Evolutionary conservation across 805 yeast species (phyloP), one percentile per base, ranked within the genome.

Genomic region (Cyberlindnera mississippiensis): DNA sequence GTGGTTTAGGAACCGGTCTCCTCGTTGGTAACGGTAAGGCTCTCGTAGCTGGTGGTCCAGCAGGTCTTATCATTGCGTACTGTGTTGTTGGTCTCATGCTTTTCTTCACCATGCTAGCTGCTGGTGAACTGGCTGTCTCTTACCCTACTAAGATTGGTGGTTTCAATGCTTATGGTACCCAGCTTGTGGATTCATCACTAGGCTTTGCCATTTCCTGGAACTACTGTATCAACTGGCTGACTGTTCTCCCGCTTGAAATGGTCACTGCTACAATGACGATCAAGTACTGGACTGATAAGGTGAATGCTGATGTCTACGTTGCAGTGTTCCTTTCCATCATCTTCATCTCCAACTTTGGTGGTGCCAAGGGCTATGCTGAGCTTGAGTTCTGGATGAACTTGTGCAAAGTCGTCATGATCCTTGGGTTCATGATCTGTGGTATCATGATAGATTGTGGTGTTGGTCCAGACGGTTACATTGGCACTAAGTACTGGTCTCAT

Each of bases 1-100:
- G 93, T 41, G 82, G 91, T 38, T 33, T 52, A 45, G 96, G 96
- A 56, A 82, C 93, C 6, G 87, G 86, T 53, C 65, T 80, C 38
- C 64, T 74, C 48, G 78, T 78, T 38, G 83, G 82, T 52, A 66
- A 73, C 37, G 84, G 80, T 49, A 60, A 69, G 48, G 69, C 75
- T 4, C 51, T 74, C 31, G 55, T 58, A 19, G 48, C 58, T 20
- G 75, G 72, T 45, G 78, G 78, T 37, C 77, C 78, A 14, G 73
- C 64, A 27, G 72, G 67, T 34, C 53, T 73, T 28, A 66, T 80
- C 10, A 69, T 80, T 29, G 84, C 82, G 8, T 79, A 77, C 61
- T 66, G 71, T 3, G 55, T 81, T 41, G 74, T 79, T 45, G 82
- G 82, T 19, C 56, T 71, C 10, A 73, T 78, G 71, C 71, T 82